Percentiles rank a stretch among this genome's conserved stretches.
Evolutionary conservation across 805 yeast genomes (phyloP).

Genomic region (Nakazawaea ambrosiae): DNA sequence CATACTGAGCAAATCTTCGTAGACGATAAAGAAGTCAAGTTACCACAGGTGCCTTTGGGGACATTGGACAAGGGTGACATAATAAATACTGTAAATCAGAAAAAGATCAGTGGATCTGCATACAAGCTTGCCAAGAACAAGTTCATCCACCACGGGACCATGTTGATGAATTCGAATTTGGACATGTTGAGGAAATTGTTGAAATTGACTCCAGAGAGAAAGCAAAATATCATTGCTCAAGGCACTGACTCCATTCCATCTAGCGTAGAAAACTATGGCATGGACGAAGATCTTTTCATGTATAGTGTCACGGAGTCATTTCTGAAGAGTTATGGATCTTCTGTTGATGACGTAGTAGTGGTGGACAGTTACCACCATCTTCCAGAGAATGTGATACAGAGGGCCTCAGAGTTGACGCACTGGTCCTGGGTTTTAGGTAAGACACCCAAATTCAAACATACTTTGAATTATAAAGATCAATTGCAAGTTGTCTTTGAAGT

Average conservation of each 20-base stretch:
- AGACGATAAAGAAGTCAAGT: background rate
- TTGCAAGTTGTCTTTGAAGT: slow-evolving; percentile 34
- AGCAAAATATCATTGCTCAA: slow-evolving; percentile 17
- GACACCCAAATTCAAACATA: slow-evolving; percentile 68
- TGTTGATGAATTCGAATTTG: slow-evolving; percentile 68
- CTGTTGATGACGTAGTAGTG: slow-evolving; percentile 13
- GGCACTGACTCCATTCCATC: slow-evolving; percentile 73
- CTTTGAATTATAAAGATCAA: slow-evolving; percentile 23
- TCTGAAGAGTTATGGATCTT: slow-evolving; percentile 10
- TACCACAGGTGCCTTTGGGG: slow-evolving; percentile 23
- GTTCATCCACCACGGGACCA: slow-evolving; percentile 94
- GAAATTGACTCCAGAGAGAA: slow-evolving; percentile 21
- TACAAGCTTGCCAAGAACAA: slow-evolving; percentile 76
- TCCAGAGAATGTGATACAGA: slow-evolving; percentile 32
- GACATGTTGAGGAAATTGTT: slow-evolving; percentile 54
- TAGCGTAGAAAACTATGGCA: slow-evolving; percentile 60
- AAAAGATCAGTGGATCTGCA: slow-evolving; percentile 89
- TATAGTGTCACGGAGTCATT: slow-evolving; percentile 36
- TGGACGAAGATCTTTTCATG: slow-evolving; percentile 40
- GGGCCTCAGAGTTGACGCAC: slow-evolving; percentile 34
- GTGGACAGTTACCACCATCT: slow-evolving; percentile 19
- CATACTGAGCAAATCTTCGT: slow-evolving; percentile 11
- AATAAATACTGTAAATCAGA: slow-evolving; percentile 32
- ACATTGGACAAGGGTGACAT: slow-evolving; percentile 82
- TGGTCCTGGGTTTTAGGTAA: slow-evolving; percentile 76